These are phyloP conservation scores for Debaryomyces maramus DNA, from an alignment of 805 yeast species.

Conservation along the genomic window DNA sequence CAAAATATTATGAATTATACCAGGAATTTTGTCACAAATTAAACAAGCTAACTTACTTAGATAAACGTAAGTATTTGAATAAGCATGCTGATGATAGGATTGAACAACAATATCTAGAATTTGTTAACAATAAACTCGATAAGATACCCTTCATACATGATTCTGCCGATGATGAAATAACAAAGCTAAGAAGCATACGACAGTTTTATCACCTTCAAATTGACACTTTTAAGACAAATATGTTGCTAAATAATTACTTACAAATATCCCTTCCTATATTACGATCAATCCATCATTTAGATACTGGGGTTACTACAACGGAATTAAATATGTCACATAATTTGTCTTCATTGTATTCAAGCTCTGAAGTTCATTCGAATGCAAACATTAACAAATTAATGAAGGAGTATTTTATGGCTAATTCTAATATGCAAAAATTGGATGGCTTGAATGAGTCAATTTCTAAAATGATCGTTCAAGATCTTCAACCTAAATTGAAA, in stretches of 20 bases:
- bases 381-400: slow-evolving; percentile 11
- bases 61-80: slow-evolving; percentile 22
- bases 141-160: not conserved
- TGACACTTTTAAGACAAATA: slow-evolving; percentile 23
- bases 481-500: slow-evolving; percentile 18
- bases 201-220: slow-evolving; percentile 20
- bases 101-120: slow-evolving; percentile 15
- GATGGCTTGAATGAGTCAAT: slow-evolving; percentile 6
- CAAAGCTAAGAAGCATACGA: not conserved
- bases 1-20: slow-evolving; percentile 25
- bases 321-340: slow-evolving; percentile 25
- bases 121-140: slow-evolving; percentile 7
- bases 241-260: slow-evolving; percentile 25
- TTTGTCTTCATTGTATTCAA: slow-evolving; percentile 19
- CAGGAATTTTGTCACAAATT: slow-evolving; percentile 22
- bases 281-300: slow-evolving; percentile 32
- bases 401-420: slow-evolving; percentile 7
- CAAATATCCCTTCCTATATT: slow-evolving; percentile 33
- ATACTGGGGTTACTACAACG: slow-evolving; percentile 24
- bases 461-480: slow-evolving; percentile 6
- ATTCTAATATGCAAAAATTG: slow-evolving; percentile 5
- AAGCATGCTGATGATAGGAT: slow-evolving; percentile 14
- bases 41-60: slow-evolving; percentile 29
- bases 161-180: not conserved
- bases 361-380: slow-evolving; percentile 13